These are phyloP conservation scores for Phytophthora citricola DNA, from an alignment of 352 stramenopile species.

Conservation along the genomic window DNA sequence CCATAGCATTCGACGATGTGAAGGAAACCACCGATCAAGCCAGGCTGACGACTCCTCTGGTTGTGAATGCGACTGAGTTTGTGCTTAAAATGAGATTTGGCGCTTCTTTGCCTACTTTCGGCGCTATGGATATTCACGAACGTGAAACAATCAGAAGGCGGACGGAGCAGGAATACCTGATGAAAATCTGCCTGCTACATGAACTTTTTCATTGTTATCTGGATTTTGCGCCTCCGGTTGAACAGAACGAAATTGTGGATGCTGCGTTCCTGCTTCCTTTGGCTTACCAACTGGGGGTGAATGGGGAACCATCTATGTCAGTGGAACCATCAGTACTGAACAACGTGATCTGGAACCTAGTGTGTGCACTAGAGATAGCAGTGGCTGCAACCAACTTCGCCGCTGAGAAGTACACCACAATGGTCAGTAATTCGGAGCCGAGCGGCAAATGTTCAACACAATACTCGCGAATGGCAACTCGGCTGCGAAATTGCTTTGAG, in stretches of 20 bases:
- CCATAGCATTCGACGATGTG: constrained; percentile 33
- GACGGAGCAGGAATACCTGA: constrained; percentile 41
- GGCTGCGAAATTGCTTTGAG: constrained; percentile 55
- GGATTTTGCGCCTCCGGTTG: constrained; percentile 37
- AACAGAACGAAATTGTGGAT: constrained; percentile 49
- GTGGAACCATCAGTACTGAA: constrained; percentile 27
- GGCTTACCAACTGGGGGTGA: constrained; percentile 17
- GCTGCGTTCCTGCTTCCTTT: constrained; percentile 55
- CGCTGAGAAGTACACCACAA: constrained; percentile 30
- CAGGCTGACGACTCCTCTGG: constrained; percentile 20
- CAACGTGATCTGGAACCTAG: constrained; percentile 58
- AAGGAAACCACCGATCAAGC: constrained; percentile 7
- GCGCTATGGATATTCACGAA: constrained; percentile 12
- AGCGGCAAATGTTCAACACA: constrained; percentile 37
- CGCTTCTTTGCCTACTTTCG: constrained; percentile 14
- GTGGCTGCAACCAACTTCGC: constrained; percentile 44
- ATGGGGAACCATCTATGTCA: constrained; percentile 12
- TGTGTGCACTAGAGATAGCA: constrained; percentile 55
- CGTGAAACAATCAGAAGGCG: constrained; percentile 16
- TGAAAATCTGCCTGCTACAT: constrained; percentile 54
- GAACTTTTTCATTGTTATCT: constrained; percentile 59
- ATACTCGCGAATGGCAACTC: constrained; percentile 34
- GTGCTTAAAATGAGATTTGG: constrained; percentile 53
- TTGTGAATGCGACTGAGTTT: constrained; percentile 49
- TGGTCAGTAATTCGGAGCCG: constrained; percentile 12